Percentiles rank a stretch among this genome's conserved stretches.
Conservation (phyloP, 139 green algal genomes). For the Pleodorina starrii region DNA sequence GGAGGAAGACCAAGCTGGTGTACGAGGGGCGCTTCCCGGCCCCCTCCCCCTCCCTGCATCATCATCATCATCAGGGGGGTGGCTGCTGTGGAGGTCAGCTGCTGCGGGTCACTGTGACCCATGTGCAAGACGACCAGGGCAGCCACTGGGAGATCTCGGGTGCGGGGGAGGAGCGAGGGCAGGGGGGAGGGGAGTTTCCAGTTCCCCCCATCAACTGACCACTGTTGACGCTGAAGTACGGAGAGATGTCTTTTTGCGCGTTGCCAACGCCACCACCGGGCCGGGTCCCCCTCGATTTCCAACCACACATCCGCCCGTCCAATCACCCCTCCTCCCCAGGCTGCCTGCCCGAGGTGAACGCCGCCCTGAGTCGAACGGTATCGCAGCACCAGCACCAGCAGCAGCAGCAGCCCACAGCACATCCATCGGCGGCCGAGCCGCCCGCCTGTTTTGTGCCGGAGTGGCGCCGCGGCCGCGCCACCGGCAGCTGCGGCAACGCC, state of each 20-base stretch:
- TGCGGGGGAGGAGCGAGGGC: no score
- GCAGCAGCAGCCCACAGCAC: not conserved
- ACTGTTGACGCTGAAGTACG: no score
- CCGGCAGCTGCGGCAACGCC: not conserved
- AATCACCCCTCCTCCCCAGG: no score
- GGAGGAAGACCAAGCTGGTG: conserved; percentile 5
- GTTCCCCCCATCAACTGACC: no score
- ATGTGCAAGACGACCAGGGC: conserved; percentile 11
- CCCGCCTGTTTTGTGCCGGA: not conserved
- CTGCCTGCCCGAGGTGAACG: not conserved
- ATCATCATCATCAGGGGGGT: no score
- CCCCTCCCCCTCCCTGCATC: no score
- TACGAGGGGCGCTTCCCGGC: not conserved
- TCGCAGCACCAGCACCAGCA: not conserved
- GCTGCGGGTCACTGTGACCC: conserved; percentile 5
- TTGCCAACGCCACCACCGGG: no score
- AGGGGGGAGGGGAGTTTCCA: no score
- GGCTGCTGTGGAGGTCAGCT: not conserved
- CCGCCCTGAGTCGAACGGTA: not conserved
- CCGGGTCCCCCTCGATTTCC: no score
- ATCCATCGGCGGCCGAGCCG: not conserved
- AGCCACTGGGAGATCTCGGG: not conserved
- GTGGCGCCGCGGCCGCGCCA: not conserved
- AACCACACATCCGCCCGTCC: no score
- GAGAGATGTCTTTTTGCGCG: no score